Conservation (phyloP, 2,329 filamentous ascomycete species). For the Acarospora socialis region DNA sequence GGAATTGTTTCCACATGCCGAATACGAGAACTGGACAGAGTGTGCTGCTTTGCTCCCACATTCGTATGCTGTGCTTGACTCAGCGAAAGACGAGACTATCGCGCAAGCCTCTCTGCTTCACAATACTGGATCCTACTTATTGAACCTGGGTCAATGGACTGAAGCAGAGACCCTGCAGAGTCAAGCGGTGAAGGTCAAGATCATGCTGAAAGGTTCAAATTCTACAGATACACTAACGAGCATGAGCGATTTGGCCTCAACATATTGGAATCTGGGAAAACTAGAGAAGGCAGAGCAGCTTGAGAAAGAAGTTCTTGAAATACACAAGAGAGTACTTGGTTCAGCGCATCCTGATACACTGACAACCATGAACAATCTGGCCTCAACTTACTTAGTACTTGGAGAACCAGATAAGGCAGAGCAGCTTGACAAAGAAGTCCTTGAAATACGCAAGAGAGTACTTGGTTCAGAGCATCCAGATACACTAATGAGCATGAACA, state of each 20-base stretch:
- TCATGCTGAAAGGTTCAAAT: too few species aligned
- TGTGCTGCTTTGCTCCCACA: not conserved
- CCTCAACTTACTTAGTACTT: constrained; percentile 1
- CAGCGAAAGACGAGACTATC: too few species aligned
- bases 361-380: constrained; percentile 2
- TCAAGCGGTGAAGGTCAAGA: too few species aligned
- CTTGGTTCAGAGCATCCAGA: constrained; percentile 1
- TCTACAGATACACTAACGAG: constrained; percentile 2
- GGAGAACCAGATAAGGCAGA: constrained; percentile 1
- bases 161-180: too few species aligned
- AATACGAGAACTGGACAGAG: not conserved
- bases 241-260: constrained; percentile 4
- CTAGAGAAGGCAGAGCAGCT: constrained; percentile 2
- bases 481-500: constrained; percentile 3
- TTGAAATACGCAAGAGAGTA: constrained; percentile 2
- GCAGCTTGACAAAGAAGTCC: constrained; percentile 1
- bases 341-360: constrained; percentile 3
- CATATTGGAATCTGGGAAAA: constrained; percentile 1
- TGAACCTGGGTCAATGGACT: too few species aligned
- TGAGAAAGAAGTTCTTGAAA: constrained; percentile 2
- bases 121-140: too few species aligned
- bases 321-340: constrained; percentile 1
- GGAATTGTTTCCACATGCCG: not conserved
- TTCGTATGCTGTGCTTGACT: not conserved
- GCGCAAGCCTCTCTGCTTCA: too few species aligned